Conservation (phyloP, 2,329 filamentous ascomycete species). For the Hypoxylon sp. region DNA sequence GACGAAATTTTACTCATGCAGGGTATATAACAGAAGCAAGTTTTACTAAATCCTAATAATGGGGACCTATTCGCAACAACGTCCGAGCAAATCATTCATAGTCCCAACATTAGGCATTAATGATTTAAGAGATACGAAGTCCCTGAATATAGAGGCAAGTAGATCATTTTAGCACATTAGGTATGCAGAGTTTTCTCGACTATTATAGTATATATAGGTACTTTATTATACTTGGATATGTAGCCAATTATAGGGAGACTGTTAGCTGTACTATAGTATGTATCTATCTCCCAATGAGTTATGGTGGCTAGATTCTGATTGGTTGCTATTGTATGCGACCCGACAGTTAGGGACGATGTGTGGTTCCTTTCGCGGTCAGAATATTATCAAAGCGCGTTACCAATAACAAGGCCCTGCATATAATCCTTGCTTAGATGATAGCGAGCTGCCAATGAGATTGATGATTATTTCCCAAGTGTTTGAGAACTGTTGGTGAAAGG, state of each 20-base stretch:
- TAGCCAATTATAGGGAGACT: background rate
- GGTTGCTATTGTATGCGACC: background rate
- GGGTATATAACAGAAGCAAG: background rate
- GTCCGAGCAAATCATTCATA: background rate
- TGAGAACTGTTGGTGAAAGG: constrained; percentile 21
- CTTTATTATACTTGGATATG: background rate
- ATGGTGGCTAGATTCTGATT: background rate
- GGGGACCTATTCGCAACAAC: background rate
- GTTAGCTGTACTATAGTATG: background rate
- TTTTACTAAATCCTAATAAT: constrained; percentile 1
- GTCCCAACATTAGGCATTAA: background rate
- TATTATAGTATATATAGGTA: background rate
- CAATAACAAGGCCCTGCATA: constrained; percentile 7
- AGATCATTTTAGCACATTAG: background rate
- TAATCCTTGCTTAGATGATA: constrained; percentile 16
- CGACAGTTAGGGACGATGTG: constrained; percentile 1
- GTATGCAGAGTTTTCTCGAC: constrained; percentile 1
- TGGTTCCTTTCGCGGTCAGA: background rate
- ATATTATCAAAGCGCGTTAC: constrained; percentile 5
- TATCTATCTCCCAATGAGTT: background rate
- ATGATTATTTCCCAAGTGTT: constrained; percentile 11
- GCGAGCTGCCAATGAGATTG: constrained; percentile 18
- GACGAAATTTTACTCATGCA: constrained; percentile 4
- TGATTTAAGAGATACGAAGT: background rate
- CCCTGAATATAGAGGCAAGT: background rate